Percentiles rank a stretch among this genome's conserved stretches.
Evolutionary conservation across 805 yeast genomes (phyloP).

Genomic region (Candida nemodendra): DNA sequence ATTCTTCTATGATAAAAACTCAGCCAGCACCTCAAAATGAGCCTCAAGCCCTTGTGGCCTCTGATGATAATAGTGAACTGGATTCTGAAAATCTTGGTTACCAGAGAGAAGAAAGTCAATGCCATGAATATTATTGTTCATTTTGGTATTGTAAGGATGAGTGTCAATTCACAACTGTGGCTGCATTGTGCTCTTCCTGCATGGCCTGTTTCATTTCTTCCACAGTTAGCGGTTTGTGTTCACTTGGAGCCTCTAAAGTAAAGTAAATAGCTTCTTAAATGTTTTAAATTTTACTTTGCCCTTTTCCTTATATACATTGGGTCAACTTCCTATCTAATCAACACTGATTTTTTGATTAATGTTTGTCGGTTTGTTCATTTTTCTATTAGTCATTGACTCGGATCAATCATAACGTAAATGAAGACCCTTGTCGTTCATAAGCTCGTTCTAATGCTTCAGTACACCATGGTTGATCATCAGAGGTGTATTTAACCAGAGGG

Average conservation of each 20-base stretch:
- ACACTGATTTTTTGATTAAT: no score
- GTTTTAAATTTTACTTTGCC: background rate
- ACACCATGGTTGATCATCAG: constrained; percentile 52
- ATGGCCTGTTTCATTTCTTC: constrained; percentile 14
- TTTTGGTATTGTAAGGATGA: constrained; percentile 13
- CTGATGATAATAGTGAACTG: constrained; percentile 5
- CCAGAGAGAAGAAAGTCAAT: constrained; percentile 28
- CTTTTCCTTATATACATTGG: no score
- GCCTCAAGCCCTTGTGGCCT: constrained; percentile 14
- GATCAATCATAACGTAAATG: background rate
- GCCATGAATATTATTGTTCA: constrained; percentile 29
- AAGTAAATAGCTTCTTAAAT: background rate
- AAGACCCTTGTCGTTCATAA: constrained; percentile 1
- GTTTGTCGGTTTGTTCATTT: background rate
- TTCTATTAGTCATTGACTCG: background rate
- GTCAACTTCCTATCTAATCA: no score
- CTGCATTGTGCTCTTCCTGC: constrained; percentile 10
- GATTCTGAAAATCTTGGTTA: constrained; percentile 20
- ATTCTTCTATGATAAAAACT: background rate
- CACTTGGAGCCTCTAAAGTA: constrained; percentile 8
- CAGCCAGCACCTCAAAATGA: constrained; percentile 1
- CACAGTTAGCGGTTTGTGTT: constrained; percentile 9
- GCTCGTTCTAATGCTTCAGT: constrained; percentile 17
- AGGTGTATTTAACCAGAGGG: constrained; percentile 45
- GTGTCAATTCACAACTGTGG: constrained; percentile 12